Evolutionary conservation across 1,284 basidiomycete genomes (phyloP).

Genomic region (Volvariella surrecta): DNA sequence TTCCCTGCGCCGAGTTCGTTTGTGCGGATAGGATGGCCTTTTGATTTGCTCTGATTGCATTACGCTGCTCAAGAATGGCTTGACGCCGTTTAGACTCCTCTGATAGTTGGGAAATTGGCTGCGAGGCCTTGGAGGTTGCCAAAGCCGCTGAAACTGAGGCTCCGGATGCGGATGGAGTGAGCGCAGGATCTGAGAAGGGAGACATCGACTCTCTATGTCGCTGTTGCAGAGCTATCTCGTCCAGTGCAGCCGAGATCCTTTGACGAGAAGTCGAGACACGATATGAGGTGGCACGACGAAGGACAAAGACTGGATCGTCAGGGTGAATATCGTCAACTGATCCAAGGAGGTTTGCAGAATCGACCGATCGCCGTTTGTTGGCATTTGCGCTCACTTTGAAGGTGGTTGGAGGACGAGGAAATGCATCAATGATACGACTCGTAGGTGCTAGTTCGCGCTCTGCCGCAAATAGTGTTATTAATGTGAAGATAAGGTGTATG

Average conservation of each 20-base stretch:
- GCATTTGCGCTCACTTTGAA: conserved; percentile 53
- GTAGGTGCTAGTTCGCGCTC: conserved; percentile 73
- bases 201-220: conserved; percentile 61
- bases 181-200: conserved; percentile 24
- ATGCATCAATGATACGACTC: conserved; percentile 81
- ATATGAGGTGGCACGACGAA: conserved; percentile 71
- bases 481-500: neutral
- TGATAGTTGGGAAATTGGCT: conserved; percentile 51
- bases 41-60: conserved; percentile 77
- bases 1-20: conserved; percentile 74
- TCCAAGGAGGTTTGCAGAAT: conserved; percentile 68
- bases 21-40: conserved; percentile 80
- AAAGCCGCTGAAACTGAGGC: neutral
- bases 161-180: conserved; percentile 15
- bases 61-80: conserved; percentile 89
- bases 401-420: conserved; percentile 66
- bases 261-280: conserved; percentile 58
- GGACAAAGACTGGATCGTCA: conserved; percentile 84
- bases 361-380: conserved; percentile 81
- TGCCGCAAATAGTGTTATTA: conserved; percentile 20
- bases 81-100: conserved; percentile 28
- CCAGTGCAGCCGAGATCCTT: conserved; percentile 61
- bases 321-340: conserved; percentile 66
- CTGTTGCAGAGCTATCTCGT: conserved; percentile 67
- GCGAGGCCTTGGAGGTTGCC: conserved; percentile 14